phyloP scores from a whole-genome alignment of 2,329 filamentous ascomycete species.

The Phialophora macrospora region DNA sequence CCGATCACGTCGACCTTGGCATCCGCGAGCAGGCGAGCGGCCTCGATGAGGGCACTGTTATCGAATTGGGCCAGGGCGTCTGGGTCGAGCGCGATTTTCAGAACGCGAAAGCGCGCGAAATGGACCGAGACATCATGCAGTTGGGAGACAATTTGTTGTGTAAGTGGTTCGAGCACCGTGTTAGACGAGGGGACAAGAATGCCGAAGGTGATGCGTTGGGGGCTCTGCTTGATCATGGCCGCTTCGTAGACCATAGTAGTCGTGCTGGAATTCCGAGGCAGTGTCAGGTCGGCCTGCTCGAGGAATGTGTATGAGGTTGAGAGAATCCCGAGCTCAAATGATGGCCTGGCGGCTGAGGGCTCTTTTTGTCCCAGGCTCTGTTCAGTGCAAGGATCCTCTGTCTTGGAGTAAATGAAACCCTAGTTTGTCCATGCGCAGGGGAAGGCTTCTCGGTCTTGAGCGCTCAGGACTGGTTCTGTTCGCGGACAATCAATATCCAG shows the following conservation, averaged over 20 bases:
- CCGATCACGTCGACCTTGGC: conserved; percentile 49
- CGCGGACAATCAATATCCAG: neutral
- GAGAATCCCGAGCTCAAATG: neutral
- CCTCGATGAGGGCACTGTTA: conserved; percentile 42
- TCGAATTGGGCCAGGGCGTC: conserved; percentile 45
- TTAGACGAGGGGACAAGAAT: conserved; percentile 54
- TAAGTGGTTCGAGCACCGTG: conserved; percentile 52
- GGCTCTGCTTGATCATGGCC: conserved; percentile 13
- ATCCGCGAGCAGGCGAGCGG: conserved; percentile 46
- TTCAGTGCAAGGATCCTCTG: neutral
- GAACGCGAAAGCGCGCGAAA: conserved; percentile 52
- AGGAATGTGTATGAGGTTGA: neutral
- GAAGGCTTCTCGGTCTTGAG: neutral
- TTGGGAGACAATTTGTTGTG: conserved; percentile 45
- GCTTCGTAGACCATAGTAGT: neutral
- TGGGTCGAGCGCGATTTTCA: conserved; percentile 46
- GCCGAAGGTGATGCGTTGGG: conserved; percentile 41
- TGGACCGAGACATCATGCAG: conserved; percentile 47
- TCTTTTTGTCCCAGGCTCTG: neutral
- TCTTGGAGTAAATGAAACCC: neutral
- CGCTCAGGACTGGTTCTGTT: neutral
- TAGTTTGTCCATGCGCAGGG: neutral
- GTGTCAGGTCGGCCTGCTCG: neutral
- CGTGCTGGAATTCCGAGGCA: neutral
- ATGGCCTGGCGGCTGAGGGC: neutral